phyloP scores from a whole-genome alignment of 2,329 filamentous ascomycete genomes.

The Colletotrichum gloeosporioides region DNA sequence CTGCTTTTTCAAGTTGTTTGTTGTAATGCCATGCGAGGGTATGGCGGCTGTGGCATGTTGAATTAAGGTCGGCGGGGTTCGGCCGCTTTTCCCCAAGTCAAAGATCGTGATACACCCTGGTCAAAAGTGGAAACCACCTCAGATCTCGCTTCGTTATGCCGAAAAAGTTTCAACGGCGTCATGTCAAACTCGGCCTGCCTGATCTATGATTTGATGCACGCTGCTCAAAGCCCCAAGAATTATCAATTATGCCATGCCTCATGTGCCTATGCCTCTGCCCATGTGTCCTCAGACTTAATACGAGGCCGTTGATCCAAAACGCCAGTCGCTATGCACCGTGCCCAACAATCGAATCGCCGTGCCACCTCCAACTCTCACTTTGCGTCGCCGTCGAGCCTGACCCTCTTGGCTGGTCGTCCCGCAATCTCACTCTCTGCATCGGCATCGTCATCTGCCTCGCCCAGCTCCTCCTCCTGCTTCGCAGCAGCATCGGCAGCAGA shows the following conservation, averaged over 20 bases:
- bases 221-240: too few species aligned
- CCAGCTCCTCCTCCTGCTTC: constrained; percentile 54
- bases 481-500: constrained; percentile 32
- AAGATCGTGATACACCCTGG: not conserved
- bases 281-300: not conserved
- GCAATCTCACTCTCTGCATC: constrained; percentile 31
- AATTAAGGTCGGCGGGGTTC: not conserved
- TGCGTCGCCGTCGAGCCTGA: constrained; percentile 7
- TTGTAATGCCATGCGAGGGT: not conserved
- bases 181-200: not conserved
- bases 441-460: constrained; percentile 57
- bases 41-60: not conserved
- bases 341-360: not conserved
- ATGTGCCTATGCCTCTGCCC: not conserved
- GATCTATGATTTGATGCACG: not conserved
- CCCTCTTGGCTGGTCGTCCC: constrained; percentile 22
- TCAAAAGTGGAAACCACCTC: not conserved
- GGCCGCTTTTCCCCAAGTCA: not conserved
- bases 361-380: not conserved
- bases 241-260: not conserved
- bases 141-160: not conserved
- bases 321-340: constrained; percentile 14
- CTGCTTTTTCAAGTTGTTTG: not conserved
- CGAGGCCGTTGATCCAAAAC: not conserved
- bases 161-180: not conserved